These are phyloP conservation scores for Apostasia ramifera DNA, from an alignment of 106 monocot species.

Conservation along the genomic window DNA sequence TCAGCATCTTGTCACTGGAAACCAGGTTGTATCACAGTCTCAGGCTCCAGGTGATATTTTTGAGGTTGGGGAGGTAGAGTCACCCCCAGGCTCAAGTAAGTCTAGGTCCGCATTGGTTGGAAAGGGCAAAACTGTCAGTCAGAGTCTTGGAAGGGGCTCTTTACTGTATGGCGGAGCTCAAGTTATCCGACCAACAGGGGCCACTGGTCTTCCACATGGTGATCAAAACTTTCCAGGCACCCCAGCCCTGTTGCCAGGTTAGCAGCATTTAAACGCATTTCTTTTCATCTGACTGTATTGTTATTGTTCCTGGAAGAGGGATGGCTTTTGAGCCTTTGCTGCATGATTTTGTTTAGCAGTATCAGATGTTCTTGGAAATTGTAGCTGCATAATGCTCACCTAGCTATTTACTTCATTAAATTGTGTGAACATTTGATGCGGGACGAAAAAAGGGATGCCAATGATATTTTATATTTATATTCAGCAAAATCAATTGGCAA, in stretches of 20 bases:
- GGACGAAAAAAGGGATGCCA: too few species aligned
- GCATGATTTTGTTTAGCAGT: too few species aligned
- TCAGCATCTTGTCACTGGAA: slow-evolving; percentile 16
- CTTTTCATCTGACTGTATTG: too few species aligned
- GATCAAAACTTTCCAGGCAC: slow-evolving; percentile 78
- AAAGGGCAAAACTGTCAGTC: slow-evolving; percentile 40
- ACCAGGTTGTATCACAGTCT: slow-evolving; percentile 21
- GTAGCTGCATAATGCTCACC: too few species aligned
- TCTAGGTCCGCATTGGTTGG: slow-evolving; percentile 31
- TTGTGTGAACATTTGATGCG: too few species aligned
- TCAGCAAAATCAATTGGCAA: too few species aligned
- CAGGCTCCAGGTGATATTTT: slow-evolving; percentile 28
- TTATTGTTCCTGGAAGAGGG: too few species aligned
- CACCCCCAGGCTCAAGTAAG: slow-evolving; percentile 48
- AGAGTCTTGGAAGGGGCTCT: slow-evolving; percentile 41
- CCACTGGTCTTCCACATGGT: slow-evolving; percentile 51
- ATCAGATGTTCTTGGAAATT: too few species aligned
- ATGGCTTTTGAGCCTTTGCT: too few species aligned
- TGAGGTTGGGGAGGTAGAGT: slow-evolving; percentile 50
- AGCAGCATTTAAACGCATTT: not conserved
- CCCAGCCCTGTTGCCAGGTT: slow-evolving; percentile 88
- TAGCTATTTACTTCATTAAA: too few species aligned
- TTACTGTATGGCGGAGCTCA: slow-evolving; percentile 66
- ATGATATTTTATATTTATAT: too few species aligned
- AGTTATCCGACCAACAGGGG: slow-evolving; percentile 66